phyloP scores from a whole-genome alignment of 169 alveolate species.

The Cryptosporidium muris region DNA sequence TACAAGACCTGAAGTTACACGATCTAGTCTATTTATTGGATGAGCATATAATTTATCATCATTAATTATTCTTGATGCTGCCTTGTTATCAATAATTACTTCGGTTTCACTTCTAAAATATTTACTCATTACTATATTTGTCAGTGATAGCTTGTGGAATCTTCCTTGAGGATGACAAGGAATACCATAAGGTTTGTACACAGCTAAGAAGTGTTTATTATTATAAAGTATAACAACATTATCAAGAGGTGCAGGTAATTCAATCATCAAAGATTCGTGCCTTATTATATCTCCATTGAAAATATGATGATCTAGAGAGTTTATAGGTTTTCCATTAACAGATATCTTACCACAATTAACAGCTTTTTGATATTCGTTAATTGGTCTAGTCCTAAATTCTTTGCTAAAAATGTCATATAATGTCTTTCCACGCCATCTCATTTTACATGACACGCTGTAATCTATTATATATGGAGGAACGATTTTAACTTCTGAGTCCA shows the following conservation, averaged over 20 bases:
- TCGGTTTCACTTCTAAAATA: constrained; percentile 54
- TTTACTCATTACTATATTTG: constrained; percentile 74
- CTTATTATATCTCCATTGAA: constrained; percentile 80
- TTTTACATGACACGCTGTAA: constrained; percentile 72
- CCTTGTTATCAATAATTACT: neutral
- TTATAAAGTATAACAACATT: constrained; percentile 79
- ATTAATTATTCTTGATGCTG: constrained; percentile 26
- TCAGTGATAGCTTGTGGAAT: constrained; percentile 82
- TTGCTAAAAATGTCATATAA: constrained; percentile 75
- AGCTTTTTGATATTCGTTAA: constrained; percentile 82
- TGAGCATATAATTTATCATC: constrained; percentile 65
- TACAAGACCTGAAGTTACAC: constrained; percentile 90
- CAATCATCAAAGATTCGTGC: constrained; percentile 82
- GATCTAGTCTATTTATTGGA: constrained; percentile 90
- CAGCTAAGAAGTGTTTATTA: constrained; percentile 79
- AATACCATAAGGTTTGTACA: constrained; percentile 88
- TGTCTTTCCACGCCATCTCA: constrained; percentile 79
- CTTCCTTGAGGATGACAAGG: constrained; percentile 90
- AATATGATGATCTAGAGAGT: constrained; percentile 75
- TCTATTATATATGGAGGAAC: constrained; percentile 71
- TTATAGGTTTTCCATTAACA: constrained; percentile 78
- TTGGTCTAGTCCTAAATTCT: constrained; percentile 81
- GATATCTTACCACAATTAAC: constrained; percentile 80
- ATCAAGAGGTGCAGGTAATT: constrained; percentile 82
- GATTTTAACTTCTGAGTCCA: constrained; percentile 1